Percentiles rank a stretch among this genome's conserved stretches.
These are phyloP conservation scores for Monosporascus sp. DNA, from an alignment of 2,329 filamentous ascomycete genomes.

Conservation along the genomic window DNA sequence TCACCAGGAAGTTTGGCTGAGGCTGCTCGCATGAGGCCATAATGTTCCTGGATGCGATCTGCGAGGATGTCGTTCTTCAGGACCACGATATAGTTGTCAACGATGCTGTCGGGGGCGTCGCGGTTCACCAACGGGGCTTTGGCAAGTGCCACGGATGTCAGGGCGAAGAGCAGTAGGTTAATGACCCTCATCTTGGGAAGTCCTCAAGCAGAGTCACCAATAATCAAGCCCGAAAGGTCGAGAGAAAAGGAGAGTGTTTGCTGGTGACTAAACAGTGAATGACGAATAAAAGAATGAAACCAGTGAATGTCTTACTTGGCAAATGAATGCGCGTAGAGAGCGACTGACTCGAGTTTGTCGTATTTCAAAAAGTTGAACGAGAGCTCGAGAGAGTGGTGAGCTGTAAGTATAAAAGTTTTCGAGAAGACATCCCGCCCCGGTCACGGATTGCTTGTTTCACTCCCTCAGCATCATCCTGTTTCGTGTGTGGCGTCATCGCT, in stretches of 20 bases:
- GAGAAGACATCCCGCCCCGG: too few relatives aligned
- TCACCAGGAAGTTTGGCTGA: slow-evolving; percentile 2
- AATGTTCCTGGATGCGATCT: slow-evolving; percentile 10
- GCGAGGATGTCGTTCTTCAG: slow-evolving; percentile 12
- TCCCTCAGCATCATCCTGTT: too few relatives aligned
- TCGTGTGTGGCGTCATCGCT: background rate
- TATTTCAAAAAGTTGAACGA: background rate
- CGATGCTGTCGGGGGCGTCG: slow-evolving; percentile 9
- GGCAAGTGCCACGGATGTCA: slow-evolving; percentile 9
- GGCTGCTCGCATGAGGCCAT: slow-evolving; percentile 9
- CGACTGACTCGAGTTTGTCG: background rate
- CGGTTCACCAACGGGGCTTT: slow-evolving; percentile 15
- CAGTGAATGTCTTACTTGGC: background rate
- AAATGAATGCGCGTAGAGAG: background rate
- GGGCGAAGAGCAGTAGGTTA: slow-evolving; percentile 4
- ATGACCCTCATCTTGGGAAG: slow-evolving; percentile 9
- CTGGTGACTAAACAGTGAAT: background rate
- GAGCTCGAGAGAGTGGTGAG: background rate
- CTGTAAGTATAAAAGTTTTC: background rate
- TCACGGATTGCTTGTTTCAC: too few relatives aligned
- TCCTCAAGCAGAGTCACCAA: background rate
- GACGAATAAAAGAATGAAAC: background rate
- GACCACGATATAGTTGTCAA: slow-evolving; percentile 21
- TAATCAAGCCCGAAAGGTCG: background rate
- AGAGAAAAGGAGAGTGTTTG: background rate